These are phyloP conservation scores for Astrothelium subdiscretum DNA, from an alignment of 495 filamentous ascomycete genomes.

Conservation along the genomic window DNA sequence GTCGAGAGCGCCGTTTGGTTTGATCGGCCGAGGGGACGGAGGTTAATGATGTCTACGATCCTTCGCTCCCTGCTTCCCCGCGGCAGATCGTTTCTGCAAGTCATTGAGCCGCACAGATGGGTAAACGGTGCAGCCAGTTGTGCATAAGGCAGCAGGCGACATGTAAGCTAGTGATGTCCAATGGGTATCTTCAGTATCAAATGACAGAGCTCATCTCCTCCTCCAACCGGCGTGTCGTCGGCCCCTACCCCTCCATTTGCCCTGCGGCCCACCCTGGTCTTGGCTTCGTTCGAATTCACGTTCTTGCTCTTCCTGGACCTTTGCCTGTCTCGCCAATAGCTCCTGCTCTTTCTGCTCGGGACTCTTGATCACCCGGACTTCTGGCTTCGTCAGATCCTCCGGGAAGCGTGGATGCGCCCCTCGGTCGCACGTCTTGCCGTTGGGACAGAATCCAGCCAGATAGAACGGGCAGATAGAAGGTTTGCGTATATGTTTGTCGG, in stretches of 20 bases:
- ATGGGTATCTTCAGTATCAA: not conserved
- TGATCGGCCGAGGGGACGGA: not conserved
- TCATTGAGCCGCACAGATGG: not conserved
- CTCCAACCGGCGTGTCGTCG: not conserved
- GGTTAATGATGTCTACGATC: conserved; percentile 1
- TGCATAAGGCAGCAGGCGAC: not conserved
- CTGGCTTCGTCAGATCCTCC: conserved; percentile 56
- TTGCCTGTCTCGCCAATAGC: not conserved
- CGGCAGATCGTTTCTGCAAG: not conserved
- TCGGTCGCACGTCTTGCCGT: conserved; percentile 64
- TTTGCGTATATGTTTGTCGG: conserved; percentile 71
- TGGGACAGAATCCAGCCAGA: conserved; percentile 87
- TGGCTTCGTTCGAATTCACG: not conserved
- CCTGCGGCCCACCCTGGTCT: not conserved
- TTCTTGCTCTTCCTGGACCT: not conserved
- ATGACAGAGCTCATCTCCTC: not conserved
- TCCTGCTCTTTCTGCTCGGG: not conserved
- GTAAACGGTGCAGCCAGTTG: not conserved
- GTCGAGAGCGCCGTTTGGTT: not conserved
- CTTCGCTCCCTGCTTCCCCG: not conserved
- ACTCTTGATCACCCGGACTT: conserved; percentile 32
- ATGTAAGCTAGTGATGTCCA: not conserved
- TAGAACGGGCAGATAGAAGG: conserved; percentile 68
- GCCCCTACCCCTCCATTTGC: not conserved
- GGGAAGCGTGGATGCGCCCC: conserved; percentile 68